A percentile compares a stretch with the other conserved stretches of the same genome.
These are phyloP conservation scores for Xylariaceae sp. DNA, from an alignment of 2,329 filamentous ascomycete genomes.

Conservation along the genomic window DNA sequence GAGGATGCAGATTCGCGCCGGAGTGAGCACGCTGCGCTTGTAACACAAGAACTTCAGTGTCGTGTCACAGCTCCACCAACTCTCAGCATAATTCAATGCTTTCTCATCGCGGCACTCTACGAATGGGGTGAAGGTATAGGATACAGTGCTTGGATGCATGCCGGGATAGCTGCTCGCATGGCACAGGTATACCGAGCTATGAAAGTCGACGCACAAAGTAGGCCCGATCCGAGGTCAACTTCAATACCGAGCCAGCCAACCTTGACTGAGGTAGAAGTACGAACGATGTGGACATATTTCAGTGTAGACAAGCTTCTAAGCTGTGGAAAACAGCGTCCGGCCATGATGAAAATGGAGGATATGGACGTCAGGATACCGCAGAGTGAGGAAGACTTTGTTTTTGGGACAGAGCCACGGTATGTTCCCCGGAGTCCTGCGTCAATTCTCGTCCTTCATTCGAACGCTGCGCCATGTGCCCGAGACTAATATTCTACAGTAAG, in stretches of 20 bases:
- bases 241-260: constrained; percentile 1
- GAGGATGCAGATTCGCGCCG: constrained; percentile 5
- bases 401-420: constrained; percentile 9
- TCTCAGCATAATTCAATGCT: constrained; percentile 15
- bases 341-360: constrained; percentile 15
- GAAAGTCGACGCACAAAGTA: constrained; percentile 5
- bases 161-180: constrained; percentile 15
- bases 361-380: constrained; percentile 15
- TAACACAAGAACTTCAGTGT: constrained; percentile 11
- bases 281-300: constrained; percentile 18
- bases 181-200: constrained; percentile 15
- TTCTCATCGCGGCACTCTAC: constrained; percentile 15
- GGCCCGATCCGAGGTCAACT: constrained; percentile 8
- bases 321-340: constrained; percentile 15
- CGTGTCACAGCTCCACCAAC: constrained; percentile 14
- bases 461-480: background rate
- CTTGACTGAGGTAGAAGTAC: constrained; percentile 15
- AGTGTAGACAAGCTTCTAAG: constrained; percentile 16
- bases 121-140: constrained; percentile 16
- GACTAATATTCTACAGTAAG: background rate
- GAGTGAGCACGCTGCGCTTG: constrained; percentile 7
- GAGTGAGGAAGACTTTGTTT: constrained; percentile 13
- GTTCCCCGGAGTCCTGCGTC: background rate
- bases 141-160: constrained; percentile 17
- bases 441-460: background rate